phyloP scores from a whole-genome alignment of 2,329 filamentous ascomycete genomes.

The Talaromyces albobiverticillius region DNA sequence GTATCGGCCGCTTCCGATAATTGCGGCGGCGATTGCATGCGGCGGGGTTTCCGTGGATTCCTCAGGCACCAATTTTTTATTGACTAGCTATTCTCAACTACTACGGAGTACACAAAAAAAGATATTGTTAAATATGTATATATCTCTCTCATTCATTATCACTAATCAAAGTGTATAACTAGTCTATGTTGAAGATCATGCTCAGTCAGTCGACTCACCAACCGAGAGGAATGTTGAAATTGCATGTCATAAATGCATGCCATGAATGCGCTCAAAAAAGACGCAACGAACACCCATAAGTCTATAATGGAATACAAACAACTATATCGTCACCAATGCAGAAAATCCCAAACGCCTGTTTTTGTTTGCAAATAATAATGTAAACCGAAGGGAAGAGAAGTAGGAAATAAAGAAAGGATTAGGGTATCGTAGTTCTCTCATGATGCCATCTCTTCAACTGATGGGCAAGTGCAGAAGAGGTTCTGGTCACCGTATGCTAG shows the following conservation, averaged over 20 bases:
- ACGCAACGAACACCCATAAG: not conserved
- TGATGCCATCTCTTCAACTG: conserved; percentile 61
- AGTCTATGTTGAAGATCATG: conserved; percentile 6
- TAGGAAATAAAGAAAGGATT: not conserved
- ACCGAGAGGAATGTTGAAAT: not conserved
- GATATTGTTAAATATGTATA: not conserved
- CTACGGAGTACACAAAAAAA: not conserved
- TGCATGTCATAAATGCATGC: not conserved
- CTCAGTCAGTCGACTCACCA: not conserved
- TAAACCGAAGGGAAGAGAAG: not conserved
- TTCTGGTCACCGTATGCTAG: conserved; percentile 85
- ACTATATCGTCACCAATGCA: conserved; percentile 5
- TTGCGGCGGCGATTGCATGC: not conserved
- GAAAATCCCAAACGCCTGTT: conserved; percentile 8
- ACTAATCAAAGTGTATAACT: not conserved
- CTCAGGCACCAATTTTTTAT: not conserved
- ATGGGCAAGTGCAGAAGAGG: conserved; percentile 91
- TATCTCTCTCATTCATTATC: not conserved
- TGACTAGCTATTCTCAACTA: not conserved
- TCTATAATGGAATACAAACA: not conserved
- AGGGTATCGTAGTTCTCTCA: conserved; percentile 32
- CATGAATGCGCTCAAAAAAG: not conserved
- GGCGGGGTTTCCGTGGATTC: not conserved
- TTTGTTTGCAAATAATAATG: conserved; percentile 2
- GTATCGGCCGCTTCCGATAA: conserved; percentile 19